A percentile compares a stretch with the other conserved stretches of the same genome.
These are phyloP conservation scores for Penicillium crystallinum DNA, from an alignment of 495 filamentous ascomycete genomes.

Conservation along the genomic window DNA sequence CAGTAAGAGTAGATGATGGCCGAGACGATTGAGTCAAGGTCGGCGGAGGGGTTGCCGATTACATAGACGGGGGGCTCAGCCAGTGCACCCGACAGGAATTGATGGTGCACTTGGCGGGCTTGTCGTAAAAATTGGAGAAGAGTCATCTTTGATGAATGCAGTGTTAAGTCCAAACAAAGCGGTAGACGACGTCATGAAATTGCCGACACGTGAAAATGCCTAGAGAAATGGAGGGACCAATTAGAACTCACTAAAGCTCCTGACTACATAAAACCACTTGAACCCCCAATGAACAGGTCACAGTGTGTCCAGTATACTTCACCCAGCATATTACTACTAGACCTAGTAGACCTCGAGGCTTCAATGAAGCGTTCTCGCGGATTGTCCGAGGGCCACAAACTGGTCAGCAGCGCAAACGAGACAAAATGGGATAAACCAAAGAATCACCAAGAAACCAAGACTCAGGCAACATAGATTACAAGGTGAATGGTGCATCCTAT, in stretches of 20 bases:
- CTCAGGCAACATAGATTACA: no score
- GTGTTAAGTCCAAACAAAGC: background rate
- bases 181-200: slow-evolving; percentile 1
- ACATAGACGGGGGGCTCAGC: slow-evolving; percentile 39
- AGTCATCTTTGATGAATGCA: slow-evolving; percentile 11
- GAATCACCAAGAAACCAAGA: no score
- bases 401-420: no score
- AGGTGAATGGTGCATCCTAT: no score
- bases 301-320: no score
- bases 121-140: slow-evolving; percentile 39
- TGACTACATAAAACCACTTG: no score
- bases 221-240: background rate
- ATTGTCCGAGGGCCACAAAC: no score
- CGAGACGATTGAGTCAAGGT: slow-evolving; percentile 88
- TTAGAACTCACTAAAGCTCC: background rate
- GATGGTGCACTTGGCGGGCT: slow-evolving; percentile 31
- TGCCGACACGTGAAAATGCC: background rate
- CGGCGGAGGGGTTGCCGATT: slow-evolving; percentile 49
- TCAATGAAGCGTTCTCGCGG: no score
- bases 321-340: no score
- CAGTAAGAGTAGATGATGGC: slow-evolving; percentile 84
- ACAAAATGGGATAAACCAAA: no score
- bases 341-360: no score
- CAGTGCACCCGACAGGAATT: slow-evolving; percentile 26
- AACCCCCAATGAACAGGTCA: no score